Evolutionary conservation across 768 basidiomycete species (phyloP).

Genomic region (Mycena rosella): DNA sequence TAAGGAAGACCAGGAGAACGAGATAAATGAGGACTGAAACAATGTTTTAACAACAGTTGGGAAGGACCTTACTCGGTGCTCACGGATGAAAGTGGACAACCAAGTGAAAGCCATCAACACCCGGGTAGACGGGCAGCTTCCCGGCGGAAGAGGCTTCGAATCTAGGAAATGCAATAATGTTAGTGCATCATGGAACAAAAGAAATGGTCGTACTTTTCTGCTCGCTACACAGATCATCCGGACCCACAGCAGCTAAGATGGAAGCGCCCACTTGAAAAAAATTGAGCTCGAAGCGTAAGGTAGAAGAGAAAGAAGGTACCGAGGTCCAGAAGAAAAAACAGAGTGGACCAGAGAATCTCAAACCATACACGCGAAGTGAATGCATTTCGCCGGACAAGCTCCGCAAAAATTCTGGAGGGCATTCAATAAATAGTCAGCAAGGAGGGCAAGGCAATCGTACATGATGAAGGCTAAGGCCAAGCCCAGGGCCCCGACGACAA

Average conservation of each 20-base stretch:
- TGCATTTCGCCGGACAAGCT: conserved; percentile 64
- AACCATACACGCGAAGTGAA: conserved; percentile 78
- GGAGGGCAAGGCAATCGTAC: conserved; percentile 52
- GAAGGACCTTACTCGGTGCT: not conserved
- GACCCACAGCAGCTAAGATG: conserved; percentile 57
- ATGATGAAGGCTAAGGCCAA: conserved; percentile 69
- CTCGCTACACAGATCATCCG: conserved; percentile 50
- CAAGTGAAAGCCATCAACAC: conserved; percentile 74
- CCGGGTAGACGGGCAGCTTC: conserved; percentile 64
- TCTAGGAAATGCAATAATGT: not conserved
- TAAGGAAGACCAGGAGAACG: conserved; percentile 25
- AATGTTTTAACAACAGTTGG: not conserved
- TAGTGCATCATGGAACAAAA: conserved; percentile 2
- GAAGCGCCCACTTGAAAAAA: conserved; percentile 62
- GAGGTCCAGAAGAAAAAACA: conserved; percentile 71
- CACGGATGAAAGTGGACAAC: conserved; percentile 59
- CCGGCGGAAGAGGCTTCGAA: conserved; percentile 9
- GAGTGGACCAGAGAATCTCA: conserved; percentile 71
- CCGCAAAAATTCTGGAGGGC: conserved; percentile 64
- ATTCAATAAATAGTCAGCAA: not conserved
- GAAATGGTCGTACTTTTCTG: conserved; percentile 11
- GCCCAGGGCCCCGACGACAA: conserved; percentile 70
- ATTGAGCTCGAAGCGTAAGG: conserved; percentile 15
- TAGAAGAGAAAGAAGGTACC: conserved; percentile 50
- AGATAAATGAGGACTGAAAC: conserved; percentile 32